phyloP scores from a whole-genome alignment of 192 early-diverging fungal species.

The Mortierella hygrophila region DNA sequence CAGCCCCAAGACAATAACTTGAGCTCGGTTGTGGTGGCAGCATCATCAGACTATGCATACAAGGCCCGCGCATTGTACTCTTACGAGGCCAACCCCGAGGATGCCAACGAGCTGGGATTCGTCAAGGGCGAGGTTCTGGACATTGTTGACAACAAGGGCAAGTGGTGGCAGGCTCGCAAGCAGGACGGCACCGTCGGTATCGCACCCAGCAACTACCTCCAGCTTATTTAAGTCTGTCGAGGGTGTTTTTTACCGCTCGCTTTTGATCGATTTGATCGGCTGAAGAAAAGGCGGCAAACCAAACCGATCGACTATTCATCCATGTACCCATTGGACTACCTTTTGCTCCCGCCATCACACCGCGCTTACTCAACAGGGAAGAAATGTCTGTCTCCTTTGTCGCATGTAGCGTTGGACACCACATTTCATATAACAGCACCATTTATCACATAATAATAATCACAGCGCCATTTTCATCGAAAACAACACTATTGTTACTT shows the following conservation, averaged over 20 bases:
- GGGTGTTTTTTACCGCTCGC: not conserved
- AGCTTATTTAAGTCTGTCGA: constrained; percentile 47
- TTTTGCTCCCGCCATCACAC: no score
- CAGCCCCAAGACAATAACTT: constrained; percentile 21
- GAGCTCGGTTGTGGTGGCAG: constrained; percentile 60
- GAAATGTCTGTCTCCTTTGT: no score
- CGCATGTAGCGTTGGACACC: not conserved
- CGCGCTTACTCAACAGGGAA: no score
- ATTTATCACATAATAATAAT: constrained; percentile 10
- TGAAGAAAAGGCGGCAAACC: no score
- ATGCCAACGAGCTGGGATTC: constrained; percentile 93
- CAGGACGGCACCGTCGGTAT: constrained; percentile 86
- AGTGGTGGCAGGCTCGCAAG: constrained; percentile 97
- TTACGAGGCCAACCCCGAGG: constrained; percentile 90
- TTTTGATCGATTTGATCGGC: not conserved
- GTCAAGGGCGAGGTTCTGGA: constrained; percentile 88
- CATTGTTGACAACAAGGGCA: constrained; percentile 91
- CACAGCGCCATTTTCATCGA: not conserved
- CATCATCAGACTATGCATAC: constrained; percentile 64
- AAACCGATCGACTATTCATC: no score
- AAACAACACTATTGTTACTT: not conserved
- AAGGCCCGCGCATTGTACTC: constrained; percentile 80
- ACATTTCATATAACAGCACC: not conserved
- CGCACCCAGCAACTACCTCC: constrained; percentile 88
- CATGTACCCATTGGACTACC: no score